phyloP scores from a whole-genome alignment of 2,329 filamentous ascomycete genomes.

The Drechslera avenae region DNA sequence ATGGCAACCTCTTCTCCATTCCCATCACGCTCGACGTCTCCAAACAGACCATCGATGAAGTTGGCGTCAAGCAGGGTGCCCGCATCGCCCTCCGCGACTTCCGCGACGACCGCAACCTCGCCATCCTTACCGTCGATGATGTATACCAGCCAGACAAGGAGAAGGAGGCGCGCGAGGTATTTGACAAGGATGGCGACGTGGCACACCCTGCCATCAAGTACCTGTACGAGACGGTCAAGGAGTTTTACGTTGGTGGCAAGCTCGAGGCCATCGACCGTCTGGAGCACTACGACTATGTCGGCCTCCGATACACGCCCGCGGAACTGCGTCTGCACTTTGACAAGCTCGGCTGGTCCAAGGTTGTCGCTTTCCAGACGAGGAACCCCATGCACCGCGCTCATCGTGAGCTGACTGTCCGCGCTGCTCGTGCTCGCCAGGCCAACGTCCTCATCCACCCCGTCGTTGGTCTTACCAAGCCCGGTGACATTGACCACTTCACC shows the following conservation, averaged over 20 bases:
- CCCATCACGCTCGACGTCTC: conserved; percentile 92
- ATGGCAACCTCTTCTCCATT: conserved; percentile 93
- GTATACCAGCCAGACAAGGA: conserved; percentile 96
- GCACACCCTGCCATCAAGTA: conserved; percentile 93
- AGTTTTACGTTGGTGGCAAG: conserved; percentile 95
- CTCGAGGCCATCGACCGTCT: conserved; percentile 92
- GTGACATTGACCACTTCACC: conserved; percentile 99
- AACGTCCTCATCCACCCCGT: conserved; percentile 99
- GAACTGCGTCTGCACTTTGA: conserved; percentile 97
- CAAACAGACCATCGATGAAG: conserved; percentile 73
- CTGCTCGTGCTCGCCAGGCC: conserved; percentile 91
- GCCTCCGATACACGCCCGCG: conserved; percentile 89
- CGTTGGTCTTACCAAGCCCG: conserved; percentile 96
- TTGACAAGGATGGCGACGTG: conserved; percentile 88
- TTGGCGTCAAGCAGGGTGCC: conserved; percentile 77
- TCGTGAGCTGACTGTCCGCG: conserved; percentile 95
- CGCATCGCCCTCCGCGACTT: conserved; percentile 91
- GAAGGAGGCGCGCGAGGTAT: conserved; percentile 91
- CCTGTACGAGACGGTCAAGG: conserved; percentile 77
- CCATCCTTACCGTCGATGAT: conserved; percentile 94
- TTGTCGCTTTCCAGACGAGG: conserved; percentile 95
- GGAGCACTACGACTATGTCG: conserved; percentile 99
- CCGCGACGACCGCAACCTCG: conserved; percentile 93
- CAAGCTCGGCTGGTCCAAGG: conserved; percentile 97
- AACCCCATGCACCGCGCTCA: conserved; percentile 99